These are phyloP conservation scores for Tardiomyces blankii DNA, from an alignment of 1,139 yeast species.

Conservation along the genomic window DNA sequence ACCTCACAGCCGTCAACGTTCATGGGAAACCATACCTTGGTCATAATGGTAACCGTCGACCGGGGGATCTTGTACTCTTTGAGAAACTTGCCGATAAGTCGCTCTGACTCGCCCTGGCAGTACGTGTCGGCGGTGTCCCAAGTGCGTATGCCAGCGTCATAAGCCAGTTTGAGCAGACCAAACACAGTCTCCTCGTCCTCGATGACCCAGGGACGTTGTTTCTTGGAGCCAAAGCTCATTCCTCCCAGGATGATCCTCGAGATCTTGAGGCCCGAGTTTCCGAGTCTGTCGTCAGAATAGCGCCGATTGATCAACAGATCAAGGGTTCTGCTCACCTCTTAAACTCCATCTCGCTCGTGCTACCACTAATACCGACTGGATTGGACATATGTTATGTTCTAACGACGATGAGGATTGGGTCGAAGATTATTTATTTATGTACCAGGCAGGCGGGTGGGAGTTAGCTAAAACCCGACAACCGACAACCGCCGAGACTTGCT, in stretches of 20 bases:
- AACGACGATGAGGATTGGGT: too few relatives aligned
- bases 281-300: slow-evolving; percentile 16
- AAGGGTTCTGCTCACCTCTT: not conserved
- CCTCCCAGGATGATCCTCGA: slow-evolving; percentile 46
- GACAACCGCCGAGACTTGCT: too few relatives aligned
- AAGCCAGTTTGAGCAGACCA: slow-evolving; percentile 37
- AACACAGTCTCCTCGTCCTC: slow-evolving; percentile 34
- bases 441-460: too few relatives aligned
- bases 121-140: slow-evolving; percentile 43
- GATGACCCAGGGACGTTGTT: slow-evolving; percentile 40
- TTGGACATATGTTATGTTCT: too few relatives aligned
- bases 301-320: not conserved
- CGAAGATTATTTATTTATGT: too few relatives aligned
- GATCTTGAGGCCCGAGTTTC: slow-evolving; percentile 42
- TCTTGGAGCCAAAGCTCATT: slow-evolving; percentile 42
- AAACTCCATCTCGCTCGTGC: not conserved
- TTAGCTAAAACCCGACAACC: too few relatives aligned
- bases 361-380: not conserved
- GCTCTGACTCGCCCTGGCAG: slow-evolving; percentile 36
- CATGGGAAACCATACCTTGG: slow-evolving; percentile 28
- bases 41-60: slow-evolving; percentile 36
- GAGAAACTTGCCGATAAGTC: slow-evolving; percentile 33
- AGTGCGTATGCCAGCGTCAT: slow-evolving; percentile 41
- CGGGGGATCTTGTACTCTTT: slow-evolving; percentile 34
- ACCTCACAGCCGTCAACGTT: not conserved